Evolutionary conservation across 1,139 yeast species (phyloP).

Genomic region (Suhomyces bolitotheri): DNA sequence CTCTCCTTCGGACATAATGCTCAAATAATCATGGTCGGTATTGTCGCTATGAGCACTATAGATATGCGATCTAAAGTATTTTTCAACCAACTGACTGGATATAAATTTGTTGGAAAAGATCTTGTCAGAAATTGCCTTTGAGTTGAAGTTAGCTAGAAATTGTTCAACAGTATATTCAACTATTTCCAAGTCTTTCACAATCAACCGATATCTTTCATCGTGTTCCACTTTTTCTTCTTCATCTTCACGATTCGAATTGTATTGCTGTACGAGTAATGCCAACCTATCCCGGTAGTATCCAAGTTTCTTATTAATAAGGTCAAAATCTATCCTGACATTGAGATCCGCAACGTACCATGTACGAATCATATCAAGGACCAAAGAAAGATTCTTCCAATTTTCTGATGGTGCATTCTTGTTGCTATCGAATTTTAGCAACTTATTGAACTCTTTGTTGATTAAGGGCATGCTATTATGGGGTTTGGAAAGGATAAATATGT

Average conservation of each 20-base stretch:
- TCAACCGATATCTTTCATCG: constrained; percentile 6
- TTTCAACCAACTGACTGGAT: constrained; percentile 2
- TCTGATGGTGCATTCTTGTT: constrained; percentile 7
- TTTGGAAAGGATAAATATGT: constrained; percentile 34
- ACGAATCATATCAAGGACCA: constrained; percentile 16
- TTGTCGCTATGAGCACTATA: background rate
- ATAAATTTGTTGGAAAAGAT: constrained; percentile 12
- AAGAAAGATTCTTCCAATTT: constrained; percentile 13
- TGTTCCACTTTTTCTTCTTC: background rate
- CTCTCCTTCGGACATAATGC: constrained; percentile 9
- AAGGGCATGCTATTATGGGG: constrained; percentile 30
- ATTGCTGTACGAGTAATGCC: background rate
- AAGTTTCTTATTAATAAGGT: constrained; percentile 11
- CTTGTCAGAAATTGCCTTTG: constrained; percentile 7
- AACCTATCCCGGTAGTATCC: constrained; percentile 12
- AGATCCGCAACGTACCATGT: constrained; percentile 14
- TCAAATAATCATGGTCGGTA: constrained; percentile 4
- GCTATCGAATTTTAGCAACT: constrained; percentile 21
- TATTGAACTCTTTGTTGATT: constrained; percentile 26
- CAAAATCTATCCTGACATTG: constrained; percentile 14
- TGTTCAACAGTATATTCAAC: constrained; percentile 3
- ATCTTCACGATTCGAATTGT: background rate
- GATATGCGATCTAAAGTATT: constrained; percentile 3
- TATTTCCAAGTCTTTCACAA: constrained; percentile 3
- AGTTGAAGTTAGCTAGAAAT: constrained; percentile 1